Evolutionary conservation across 2,329 filamentous ascomycete genomes (phyloP), one percentile per base, ranked within the genome.

Genomic region (Thielaviopsis ethacetica): DNA sequence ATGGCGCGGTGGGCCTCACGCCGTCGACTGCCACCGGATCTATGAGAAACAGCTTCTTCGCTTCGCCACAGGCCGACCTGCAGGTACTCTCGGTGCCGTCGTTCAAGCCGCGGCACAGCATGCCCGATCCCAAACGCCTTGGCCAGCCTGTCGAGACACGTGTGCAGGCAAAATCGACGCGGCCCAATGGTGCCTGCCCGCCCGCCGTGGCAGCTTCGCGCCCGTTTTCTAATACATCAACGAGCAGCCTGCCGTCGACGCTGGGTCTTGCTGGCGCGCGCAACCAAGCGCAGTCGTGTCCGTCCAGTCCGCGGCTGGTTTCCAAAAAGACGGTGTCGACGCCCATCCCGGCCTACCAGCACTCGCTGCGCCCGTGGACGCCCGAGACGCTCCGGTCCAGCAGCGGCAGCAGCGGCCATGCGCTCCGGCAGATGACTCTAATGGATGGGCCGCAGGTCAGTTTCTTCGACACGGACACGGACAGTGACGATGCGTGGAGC

Each of bases 391-490:
- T 38, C 12, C 52, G 52, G 27, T 21, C 10, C 19, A 38, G 26
- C n/a, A 30, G 21, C 26, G 52, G 24, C 5, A 54, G 26, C 34
- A 38, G n/a, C 17, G 26, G 52, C 5, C 27, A 38, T n/a, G 52
- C 22, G 10, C 17, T 54, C 6, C 52, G 52, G 15, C 52, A 38
- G 13, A 38, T 54, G 26, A 21, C 51, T 9, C 26, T 34, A 21
- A 38, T 54, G 26, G 21, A 22, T 24, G 50, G 53, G 38, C 34
- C 52, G 6, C 50, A 58, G 34, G 57, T 56, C 30, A 59, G 58
- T 24, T 61, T 59, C 27, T 61, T 61, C 53, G 60, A 61, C 15
- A 58, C 56, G 15, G 53, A 56, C 21, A 53, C 52, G 19, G 54
- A 55, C 26, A 30, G 22, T 4, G 60, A 61, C 17, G 60, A 59